These are phyloP conservation scores for Calonectria pteridis DNA, from an alignment of 2,329 filamentous ascomycete species.

Conservation along the genomic window DNA sequence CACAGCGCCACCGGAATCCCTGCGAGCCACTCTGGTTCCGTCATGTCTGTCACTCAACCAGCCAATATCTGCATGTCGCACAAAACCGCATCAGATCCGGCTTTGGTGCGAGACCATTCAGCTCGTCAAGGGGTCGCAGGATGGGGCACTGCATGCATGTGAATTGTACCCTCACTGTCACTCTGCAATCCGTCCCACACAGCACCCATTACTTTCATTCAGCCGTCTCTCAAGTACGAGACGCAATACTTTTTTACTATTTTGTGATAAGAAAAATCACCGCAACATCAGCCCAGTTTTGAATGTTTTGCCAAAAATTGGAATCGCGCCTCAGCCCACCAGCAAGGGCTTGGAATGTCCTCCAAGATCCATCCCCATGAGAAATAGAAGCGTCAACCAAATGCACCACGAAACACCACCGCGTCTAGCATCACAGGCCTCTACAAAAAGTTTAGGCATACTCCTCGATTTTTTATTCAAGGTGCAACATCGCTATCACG, in stretches of 20 bases:
- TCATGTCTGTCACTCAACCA: neutral
- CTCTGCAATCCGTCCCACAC: neutral
- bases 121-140: neutral
- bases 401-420: no score
- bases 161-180: neutral
- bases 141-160: neutral
- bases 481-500: neutral
- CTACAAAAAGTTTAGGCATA: neutral
- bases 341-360: neutral
- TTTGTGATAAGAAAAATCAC: neutral
- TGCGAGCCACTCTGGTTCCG: neutral
- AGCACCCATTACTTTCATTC: neutral
- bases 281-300: neutral
- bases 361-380: neutral
- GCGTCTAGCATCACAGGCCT: neutral
- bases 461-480: neutral
- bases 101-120: neutral
- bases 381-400: neutral
- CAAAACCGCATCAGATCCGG: neutral
- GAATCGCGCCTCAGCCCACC: neutral
- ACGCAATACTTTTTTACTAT: neutral
- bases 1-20: neutral
- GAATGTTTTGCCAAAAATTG: neutral
- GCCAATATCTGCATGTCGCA: conserved; percentile 3
- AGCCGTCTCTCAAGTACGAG: neutral